A percentile compares a stretch with the other conserved stretches of the same genome.
Conservation (phyloP, 345 rosid species). For the Eucalyptus curtisii region DNA sequence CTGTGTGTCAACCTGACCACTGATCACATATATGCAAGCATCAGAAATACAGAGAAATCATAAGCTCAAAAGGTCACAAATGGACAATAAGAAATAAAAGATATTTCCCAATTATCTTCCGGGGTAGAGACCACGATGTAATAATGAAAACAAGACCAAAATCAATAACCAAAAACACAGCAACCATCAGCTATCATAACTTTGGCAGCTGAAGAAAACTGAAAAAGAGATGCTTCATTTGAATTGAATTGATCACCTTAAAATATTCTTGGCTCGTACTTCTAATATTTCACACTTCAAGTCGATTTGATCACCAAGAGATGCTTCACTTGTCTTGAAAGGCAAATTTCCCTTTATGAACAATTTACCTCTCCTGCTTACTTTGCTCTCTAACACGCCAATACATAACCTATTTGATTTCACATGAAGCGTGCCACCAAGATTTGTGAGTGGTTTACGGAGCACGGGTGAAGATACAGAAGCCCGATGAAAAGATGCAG, state of each 20-base stretch:
- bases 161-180: neutral
- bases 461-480: slow-evolving; percentile 87
- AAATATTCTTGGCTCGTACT: slow-evolving; percentile 84
- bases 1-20: slow-evolving; percentile 97
- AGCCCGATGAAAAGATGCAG: slow-evolving; percentile 88
- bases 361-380: slow-evolving; percentile 86
- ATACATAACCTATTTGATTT: slow-evolving; percentile 85
- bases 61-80: neutral
- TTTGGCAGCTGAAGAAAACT: neutral
- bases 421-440: slow-evolving; percentile 79
- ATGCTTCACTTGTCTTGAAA: slow-evolving; percentile 72
- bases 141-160: neutral
- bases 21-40: slow-evolving; percentile 6
- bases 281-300: slow-evolving; percentile 95
- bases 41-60: neutral
- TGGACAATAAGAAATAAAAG: neutral
- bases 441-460: slow-evolving; percentile 79
- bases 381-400: slow-evolving; percentile 71
- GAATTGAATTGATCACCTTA: slow-evolving; percentile 38
- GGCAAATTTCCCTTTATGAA: slow-evolving; percentile 82
- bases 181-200: neutral
- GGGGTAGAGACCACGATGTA: neutral
- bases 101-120: neutral
- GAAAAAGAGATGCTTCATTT: neutral
- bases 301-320: slow-evolving; percentile 62